Evolutionary conservation across 2,329 filamentous ascomycete species (phyloP), one percentile per base, ranked within the genome.

Genomic region (Aspergillus fumigatus): DNA sequence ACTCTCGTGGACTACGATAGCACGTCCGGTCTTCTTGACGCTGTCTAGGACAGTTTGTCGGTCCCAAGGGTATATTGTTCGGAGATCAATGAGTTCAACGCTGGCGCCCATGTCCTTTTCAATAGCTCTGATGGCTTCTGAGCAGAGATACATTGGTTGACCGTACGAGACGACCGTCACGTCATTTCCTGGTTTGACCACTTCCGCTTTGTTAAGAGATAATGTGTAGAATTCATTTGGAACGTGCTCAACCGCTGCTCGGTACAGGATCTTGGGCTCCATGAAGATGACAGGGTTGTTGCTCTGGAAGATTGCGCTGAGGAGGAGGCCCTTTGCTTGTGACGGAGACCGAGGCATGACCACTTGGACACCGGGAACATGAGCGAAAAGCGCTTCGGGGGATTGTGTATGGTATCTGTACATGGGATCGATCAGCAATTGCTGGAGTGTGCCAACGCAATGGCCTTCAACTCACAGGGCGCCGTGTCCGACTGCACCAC

Each of bases 21-120:
- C 91, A 58, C 90, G 78, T 0, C 92, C 92, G 0, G 92, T 96
- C 79, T 94, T 96, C 65, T 83, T 84, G 14, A 96, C 92, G 62
- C 92, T 96, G 53, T 87, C 79, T 58, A 96, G 80, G 1, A 97
- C 83, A 0, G 88, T 89, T 69, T 88, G 81, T 67, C 90, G 85
- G 71, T 97, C 92, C 92, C 92, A 97, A 0, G 92, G 92, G 68
- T 95, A 96, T 52, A 97, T 81, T 0, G 92, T 95, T 55, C 92
- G 82, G 56, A 97, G 76, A 70, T 97, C 92, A 58, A 97, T 91
- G 56, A 97, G 79, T 78, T 97, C 92, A 17, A 92, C 83, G 4
- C 83, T 88, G 54, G 92, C 82, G 6, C 88, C 90, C 9, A 89
- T 79, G 48, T 91, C 80, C 61, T 90, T 90, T 70, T 91, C 85